Evolutionary conservation across 441 rosid species (phyloP), one percentile per base, ranked within the genome.

Genomic region (Mallotus repandus): DNA sequence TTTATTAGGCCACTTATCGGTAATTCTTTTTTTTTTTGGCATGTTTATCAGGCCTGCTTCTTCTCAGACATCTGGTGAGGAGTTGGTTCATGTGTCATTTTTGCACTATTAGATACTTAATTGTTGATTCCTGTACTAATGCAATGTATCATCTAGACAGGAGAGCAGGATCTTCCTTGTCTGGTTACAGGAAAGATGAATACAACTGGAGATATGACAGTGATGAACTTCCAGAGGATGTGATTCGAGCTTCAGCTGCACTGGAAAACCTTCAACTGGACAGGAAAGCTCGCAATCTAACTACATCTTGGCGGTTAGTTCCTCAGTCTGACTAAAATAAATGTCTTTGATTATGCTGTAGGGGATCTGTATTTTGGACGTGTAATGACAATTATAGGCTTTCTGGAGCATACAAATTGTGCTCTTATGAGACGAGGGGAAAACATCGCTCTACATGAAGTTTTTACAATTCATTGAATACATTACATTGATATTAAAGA

Each of bases 241-340:
- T 91, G 63, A 80, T 85, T 71, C 91, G 92, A 83, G 86, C 96
- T 79, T 91, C 98, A 56, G 57, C 97, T 60, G 97, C 96, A 11
- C 67, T 95, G 62, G 98, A 96, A 83, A 93, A 93, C 87, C 98
- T 96, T 81, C 97, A 93, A 78, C 84, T 96, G 78, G 98, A 95
- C 84, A 84, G 97, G 80, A 95, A 95, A 81, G 91, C 99, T 65
- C 75, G 95, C 53, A 95, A 95, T 81, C 83, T 95, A 68, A 89
- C 96, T 19, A 72, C 97, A 49, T 91, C 98, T 7, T 93, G 97
- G 99, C 88, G 97, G 99, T 93, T 72, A 72, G 88, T 81, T 77
- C 21, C 72, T 72, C 59, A 53, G 69, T 45, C 67, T 43, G 35
- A 3, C 14, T 35, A 14, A 50, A 76, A 21, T 6, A 10, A 22